Percentiles rank a stretch among this genome's conserved stretches.
Conservation (phyloP, 208 protist genomes). For the Trypanosoma melophagium region DNA sequence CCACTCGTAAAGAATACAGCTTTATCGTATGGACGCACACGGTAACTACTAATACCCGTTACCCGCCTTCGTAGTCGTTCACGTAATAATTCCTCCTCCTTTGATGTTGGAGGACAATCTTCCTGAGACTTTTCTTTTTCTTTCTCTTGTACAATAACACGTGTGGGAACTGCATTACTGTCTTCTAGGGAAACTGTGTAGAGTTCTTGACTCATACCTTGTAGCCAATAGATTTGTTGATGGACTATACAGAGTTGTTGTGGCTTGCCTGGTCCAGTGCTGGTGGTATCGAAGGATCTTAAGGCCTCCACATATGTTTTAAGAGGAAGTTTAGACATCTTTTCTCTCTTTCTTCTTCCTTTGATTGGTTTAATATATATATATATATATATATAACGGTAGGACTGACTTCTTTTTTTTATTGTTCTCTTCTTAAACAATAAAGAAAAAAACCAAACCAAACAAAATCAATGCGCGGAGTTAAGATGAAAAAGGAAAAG, state of each 20-base stretch:
- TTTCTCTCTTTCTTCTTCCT: too few relatives aligned
- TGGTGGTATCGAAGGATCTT: conserved; percentile 33
- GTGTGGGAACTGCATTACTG: conserved; percentile 15
- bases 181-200: conserved; percentile 37
- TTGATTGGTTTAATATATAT: too few relatives aligned
- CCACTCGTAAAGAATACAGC: conserved; percentile 70
- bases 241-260: conserved; percentile 57
- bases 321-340: conserved; percentile 21
- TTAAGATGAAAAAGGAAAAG: too few relatives aligned
- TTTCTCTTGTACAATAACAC: conserved; percentile 14
- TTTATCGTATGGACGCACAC: conserved; percentile 47
- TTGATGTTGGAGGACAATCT: conserved; percentile 19
- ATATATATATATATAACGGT: conserved; percentile 13
- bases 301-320: conserved; percentile 53
- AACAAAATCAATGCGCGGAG: too few relatives aligned
- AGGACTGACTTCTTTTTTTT: too few relatives aligned
- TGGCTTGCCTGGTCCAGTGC: conserved; percentile 45
- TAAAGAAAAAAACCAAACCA: too few relatives aligned
- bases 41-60: conserved; percentile 65
- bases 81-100: conserved; percentile 84
- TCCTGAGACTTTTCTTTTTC: conserved; percentile 1
- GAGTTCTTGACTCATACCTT: conserved; percentile 72
- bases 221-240: conserved; percentile 74
- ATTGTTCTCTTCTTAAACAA: too few relatives aligned
- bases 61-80: conserved; percentile 64